Conservation (phyloP, 306 rosid genomes). For the Sicyos edulis region DNA sequence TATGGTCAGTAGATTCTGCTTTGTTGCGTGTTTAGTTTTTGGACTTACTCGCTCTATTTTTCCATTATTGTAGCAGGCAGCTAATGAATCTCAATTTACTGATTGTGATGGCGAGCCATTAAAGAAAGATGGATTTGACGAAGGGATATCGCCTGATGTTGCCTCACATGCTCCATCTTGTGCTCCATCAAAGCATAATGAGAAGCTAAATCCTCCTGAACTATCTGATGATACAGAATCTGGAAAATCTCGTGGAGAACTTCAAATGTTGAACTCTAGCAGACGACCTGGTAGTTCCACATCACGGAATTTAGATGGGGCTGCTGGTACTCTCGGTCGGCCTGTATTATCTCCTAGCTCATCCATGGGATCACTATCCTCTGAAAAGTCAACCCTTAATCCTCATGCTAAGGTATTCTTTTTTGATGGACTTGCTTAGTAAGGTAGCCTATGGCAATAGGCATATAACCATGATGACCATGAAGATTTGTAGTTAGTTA, state of each 20-base stretch:
- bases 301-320: constrained; percentile 51
- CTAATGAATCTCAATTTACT: constrained; percentile 42
- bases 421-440: neutral
- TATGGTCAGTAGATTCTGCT: constrained; percentile 20
- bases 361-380: constrained; percentile 68
- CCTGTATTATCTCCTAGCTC: constrained; percentile 83
- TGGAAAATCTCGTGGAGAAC: constrained; percentile 37
- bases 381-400: constrained; percentile 71
- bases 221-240: no score
- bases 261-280: constrained; percentile 37
- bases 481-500: neutral
- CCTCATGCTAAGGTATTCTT: constrained; percentile 79
- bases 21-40: constrained; percentile 15
- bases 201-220: constrained; percentile 39
- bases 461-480: neutral
- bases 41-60: constrained; percentile 27
- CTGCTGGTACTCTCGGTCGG: constrained; percentile 39
- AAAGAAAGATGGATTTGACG: constrained; percentile 46
- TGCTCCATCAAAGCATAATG: constrained; percentile 36
- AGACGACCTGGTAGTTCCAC: constrained; percentile 58
- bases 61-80: constrained; percentile 40
- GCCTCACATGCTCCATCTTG: constrained; percentile 35
- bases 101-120: constrained; percentile 59
- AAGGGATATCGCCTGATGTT: constrained; percentile 34
- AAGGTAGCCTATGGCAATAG: neutral